Base-by-base conservation (phyloP, 140 eudicot genomes). In the Senecio squalidus region DNA sequence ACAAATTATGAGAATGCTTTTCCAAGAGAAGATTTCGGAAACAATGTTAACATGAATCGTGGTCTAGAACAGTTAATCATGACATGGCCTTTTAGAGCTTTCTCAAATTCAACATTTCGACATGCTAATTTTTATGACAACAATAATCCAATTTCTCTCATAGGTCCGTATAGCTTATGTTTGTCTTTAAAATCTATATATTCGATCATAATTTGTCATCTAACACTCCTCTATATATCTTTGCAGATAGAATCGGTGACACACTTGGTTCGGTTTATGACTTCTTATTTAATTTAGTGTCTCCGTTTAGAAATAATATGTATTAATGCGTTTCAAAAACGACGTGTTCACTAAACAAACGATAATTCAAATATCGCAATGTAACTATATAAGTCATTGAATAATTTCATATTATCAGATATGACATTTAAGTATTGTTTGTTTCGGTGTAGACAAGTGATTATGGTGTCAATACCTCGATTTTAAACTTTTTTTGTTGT, bases 71-170 rank as follows among this genome's bases (percentile, higher is more conserved):
- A 71, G 9, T 5, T 89, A 8, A 73, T 80, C 60, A 63, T 80
- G 4, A 22, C 64, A 29, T 80, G 97, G 95, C 97, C 97, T 18
- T 75, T 89, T 68, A 66, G 69, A 30, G 52, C 83, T 55, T 65
- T 80, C 47, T 41, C 80, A 27, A 78, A 58, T 47, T 73, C 82
- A 46, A 64, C 69, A 44, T n/a, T 60, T 26, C 53, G 63, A 14
- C 68, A 68, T 17, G 41, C 69, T 39, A 57, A 67, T 60, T 69
- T 34, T 62, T 56, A 29, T 66, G 70, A 63, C 66, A 44, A 58
- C 45, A 21, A 39, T 48, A 58, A 58, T 39, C 23, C 68, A 23
- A 60, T 33, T 53, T 66, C 85, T 51, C 73, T 29, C 51, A 44
- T 72, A 57, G 77, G 77, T 72, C 24, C 6, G 62, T 21, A 4